Percentiles rank a stretch among this genome's conserved stretches.
phyloP scores from a whole-genome alignment of 768 basidiomycete genomes.

The Kwoniella mangroviensis region DNA sequence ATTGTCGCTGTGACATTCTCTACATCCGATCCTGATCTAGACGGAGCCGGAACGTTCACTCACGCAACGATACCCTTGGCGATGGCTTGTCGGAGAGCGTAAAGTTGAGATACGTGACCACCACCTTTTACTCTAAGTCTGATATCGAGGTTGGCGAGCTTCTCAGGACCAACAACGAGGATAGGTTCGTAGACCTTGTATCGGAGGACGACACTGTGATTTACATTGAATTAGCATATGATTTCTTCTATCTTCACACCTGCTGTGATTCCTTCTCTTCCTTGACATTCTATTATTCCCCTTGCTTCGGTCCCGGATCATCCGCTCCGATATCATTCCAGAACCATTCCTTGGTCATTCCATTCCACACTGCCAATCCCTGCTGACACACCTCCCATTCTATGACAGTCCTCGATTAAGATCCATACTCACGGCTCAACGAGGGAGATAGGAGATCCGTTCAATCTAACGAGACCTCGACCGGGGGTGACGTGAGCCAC shows the following conservation, averaged over 20 bases:
- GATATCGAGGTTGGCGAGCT: conserved; percentile 86
- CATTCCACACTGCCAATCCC: background rate
- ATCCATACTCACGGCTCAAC: conserved; percentile 69
- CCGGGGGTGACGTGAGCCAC: conserved; percentile 97
- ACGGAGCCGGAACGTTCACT: conserved; percentile 24
- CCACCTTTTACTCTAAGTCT: conserved; percentile 98
- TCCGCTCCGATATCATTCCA: too few relatives aligned
- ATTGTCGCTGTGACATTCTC: too few relatives aligned
- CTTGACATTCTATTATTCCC: too few relatives aligned
- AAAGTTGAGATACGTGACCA: conserved; percentile 98
- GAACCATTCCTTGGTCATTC: too few relatives aligned
- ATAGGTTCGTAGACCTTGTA: conserved; percentile 98
- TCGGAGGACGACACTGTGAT: conserved; percentile 70
- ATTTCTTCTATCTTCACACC: too few relatives aligned
- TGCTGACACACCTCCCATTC: background rate
- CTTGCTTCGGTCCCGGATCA: too few relatives aligned
- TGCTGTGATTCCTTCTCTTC: too few relatives aligned
- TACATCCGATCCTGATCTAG: too few relatives aligned
- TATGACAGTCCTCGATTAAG: background rate
- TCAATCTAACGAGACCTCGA: conserved; percentile 93
- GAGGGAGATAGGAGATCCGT: conserved; percentile 94
- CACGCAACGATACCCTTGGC: conserved; percentile 97
- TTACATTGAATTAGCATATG: conserved; percentile 5
- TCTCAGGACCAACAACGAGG: conserved; percentile 88
- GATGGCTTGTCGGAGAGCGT: conserved; percentile 98